These are phyloP conservation scores for Saccharomyces hybrid DNA, from an alignment of 1,139 yeast species.

Conservation along the genomic window DNA sequence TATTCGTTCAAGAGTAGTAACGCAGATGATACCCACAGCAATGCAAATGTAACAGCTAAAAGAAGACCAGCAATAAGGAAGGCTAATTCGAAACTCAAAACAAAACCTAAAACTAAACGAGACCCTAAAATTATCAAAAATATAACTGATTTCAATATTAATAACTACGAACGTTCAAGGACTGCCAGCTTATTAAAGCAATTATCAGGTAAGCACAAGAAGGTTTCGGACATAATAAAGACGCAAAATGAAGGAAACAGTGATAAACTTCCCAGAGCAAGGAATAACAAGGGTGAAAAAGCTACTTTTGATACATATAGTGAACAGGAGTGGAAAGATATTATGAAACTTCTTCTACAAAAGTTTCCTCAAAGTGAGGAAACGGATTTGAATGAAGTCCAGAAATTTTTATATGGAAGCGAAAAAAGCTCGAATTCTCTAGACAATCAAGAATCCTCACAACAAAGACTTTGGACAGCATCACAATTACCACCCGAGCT, in stretches of 20 bases:
- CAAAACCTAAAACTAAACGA: conserved; percentile 4
- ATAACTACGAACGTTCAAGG: conserved; percentile 11
- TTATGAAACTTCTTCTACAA: conserved; percentile 13
- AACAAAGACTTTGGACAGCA: conserved; percentile 21
- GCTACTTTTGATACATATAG: conserved; percentile 12
- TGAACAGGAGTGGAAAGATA: conserved; percentile 25
- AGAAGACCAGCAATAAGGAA: conserved; percentile 1
- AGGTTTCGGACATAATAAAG: neutral
- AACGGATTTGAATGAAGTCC: conserved; percentile 19
- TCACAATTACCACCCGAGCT: conserved; percentile 22
- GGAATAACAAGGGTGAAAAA: neutral
- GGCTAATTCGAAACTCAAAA: neutral
- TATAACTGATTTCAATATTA: conserved; percentile 10
- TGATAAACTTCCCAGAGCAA: neutral
- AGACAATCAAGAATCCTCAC: conserved; percentile 6
- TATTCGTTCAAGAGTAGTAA: conserved; percentile 3
- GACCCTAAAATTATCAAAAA: conserved; percentile 6
- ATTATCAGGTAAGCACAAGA: conserved; percentile 6
- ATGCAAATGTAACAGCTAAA: neutral
- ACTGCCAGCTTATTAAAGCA: conserved; percentile 4
- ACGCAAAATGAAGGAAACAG: neutral
- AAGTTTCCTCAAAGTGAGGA: conserved; percentile 19
- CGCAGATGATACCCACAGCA: neutral
- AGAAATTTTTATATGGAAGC: conserved; percentile 21
- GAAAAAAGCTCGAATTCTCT: neutral